Evolutionary conservation across 306 rosid genomes (phyloP), one percentile per base, ranked within the genome.

Genomic region (Spatholobus suberectus): DNA sequence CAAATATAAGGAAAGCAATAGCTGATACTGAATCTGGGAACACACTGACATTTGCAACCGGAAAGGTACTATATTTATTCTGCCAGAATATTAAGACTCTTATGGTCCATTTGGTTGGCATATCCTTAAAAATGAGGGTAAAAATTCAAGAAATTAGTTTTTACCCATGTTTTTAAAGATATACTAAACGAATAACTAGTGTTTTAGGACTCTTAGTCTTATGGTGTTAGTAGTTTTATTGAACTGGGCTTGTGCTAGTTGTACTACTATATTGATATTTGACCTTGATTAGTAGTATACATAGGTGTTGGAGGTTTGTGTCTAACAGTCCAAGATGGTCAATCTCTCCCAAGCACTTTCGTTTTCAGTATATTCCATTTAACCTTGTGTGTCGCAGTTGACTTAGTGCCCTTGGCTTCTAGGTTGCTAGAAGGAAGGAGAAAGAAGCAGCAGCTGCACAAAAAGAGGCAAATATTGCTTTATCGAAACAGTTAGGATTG

Each of bases 401-500:
- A 35, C 74, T 83, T 46, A 73, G 62, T 66, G 70, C 76, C 40
- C 2, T 82, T 77, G 82, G 79, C 40, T 78, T 52, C 47, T 75
- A 94, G 98, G 88, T 85, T 89, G 98, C 97, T 54, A 94, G 98
- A 87, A 90, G 92, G 83, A 94, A 94, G 89, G 98, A 94, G 89
- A 94, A 83, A 83, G 98, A 94, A 84, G 96, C 92, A 26, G 96
- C 92, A 58, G 94, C 94, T 69, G 93, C 96, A 65, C 93, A 90
- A 43, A 91, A 89, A 79, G 97, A 90, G 85, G 94, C 96, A 70
- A 92, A 88, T 81, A 80, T 69, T 82, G 87, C 89, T 80, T 73
- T 82, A 18, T 90, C 96, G 73, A 91, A 77, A 40, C 85, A 87
- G 84, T 66, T 88, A 11, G 81, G 87, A 75, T 44, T 8, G 8